Percentiles rank a stretch among this genome's conserved stretches.
These are phyloP conservation scores for Takakia lepidozioides DNA, from an alignment of 225 moss, liverwort and hornwort genomes.

Conservation along the genomic window DNA sequence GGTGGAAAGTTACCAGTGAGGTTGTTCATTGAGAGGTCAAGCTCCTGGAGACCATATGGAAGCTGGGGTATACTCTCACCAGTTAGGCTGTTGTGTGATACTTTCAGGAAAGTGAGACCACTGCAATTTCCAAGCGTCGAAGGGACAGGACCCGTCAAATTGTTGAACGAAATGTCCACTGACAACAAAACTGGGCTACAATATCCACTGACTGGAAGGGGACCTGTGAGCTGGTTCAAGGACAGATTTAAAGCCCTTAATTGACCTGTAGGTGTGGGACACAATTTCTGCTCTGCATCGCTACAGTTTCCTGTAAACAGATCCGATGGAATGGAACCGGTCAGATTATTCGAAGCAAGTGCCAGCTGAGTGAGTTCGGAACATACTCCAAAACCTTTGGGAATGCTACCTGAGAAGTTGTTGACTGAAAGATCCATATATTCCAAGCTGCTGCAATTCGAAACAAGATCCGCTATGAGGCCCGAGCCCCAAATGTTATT, in stretches of 20 bases:
- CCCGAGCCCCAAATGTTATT: slow-evolving; percentile 6
- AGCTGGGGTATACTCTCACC: slow-evolving; percentile 1
- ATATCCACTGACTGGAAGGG: slow-evolving; percentile 2
- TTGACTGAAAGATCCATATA: slow-evolving; percentile 3
- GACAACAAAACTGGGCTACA: slow-evolving; percentile 2
- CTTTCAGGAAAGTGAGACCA: not conserved
- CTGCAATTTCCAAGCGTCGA: slow-evolving; percentile 1
- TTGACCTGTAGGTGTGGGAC: not conserved
- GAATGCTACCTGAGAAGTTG: not conserved
- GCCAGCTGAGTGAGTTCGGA: slow-evolving; percentile 1
- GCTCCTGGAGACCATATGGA: not conserved
- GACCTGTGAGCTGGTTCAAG: slow-evolving; percentile 2
- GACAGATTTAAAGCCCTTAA: slow-evolving; percentile 2
- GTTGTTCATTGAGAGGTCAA: slow-evolving; percentile 6
- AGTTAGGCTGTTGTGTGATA: not conserved
- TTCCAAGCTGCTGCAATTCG: slow-evolving; percentile 12
- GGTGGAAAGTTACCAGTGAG: slow-evolving; percentile 4
- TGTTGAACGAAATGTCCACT: slow-evolving; percentile 6
- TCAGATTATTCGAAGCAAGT: not conserved
- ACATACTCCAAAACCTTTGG: not conserved
- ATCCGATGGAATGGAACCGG: slow-evolving; percentile 1
- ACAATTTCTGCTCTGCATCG: not conserved
- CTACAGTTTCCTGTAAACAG: slow-evolving; percentile 6
- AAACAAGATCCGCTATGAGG: not conserved
- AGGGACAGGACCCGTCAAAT: not conserved